A percentile compares a stretch with the other conserved stretches of the same genome.
These are phyloP conservation scores for Phytophthora boehmeriae DNA, from an alignment of 352 stramenopile species.

Conservation along the genomic window DNA sequence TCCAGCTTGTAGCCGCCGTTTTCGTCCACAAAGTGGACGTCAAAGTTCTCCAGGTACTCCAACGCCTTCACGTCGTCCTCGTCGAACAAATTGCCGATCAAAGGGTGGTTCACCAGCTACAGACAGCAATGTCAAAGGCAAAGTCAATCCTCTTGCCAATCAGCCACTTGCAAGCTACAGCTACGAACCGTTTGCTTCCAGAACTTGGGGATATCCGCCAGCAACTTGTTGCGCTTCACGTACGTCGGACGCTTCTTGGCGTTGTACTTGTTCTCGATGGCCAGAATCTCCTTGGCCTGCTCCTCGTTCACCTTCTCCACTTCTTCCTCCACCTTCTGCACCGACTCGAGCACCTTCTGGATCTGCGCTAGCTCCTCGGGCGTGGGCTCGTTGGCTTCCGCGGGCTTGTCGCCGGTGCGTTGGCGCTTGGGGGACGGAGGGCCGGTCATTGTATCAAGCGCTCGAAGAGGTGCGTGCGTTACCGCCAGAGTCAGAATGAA, in stretches of 20 bases:
- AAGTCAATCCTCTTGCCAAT: background rate
- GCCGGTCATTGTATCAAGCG: conserved; percentile 41
- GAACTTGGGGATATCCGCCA: conserved; percentile 70
- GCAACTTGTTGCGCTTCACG: conserved; percentile 68
- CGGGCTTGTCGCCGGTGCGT: conserved; percentile 60
- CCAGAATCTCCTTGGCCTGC: conserved; percentile 67
- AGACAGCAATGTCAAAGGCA: conserved; percentile 6
- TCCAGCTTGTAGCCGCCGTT: conserved; percentile 78
- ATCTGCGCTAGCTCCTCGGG: conserved; percentile 48
- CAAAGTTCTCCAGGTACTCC: conserved; percentile 54
- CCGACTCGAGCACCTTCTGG: conserved; percentile 59
- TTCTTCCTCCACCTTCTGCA: conserved; percentile 62
- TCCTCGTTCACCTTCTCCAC: conserved; percentile 71
- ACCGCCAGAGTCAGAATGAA: background rate
- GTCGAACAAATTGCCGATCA: conserved; percentile 50
- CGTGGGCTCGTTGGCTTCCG: conserved; percentile 16
- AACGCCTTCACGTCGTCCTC: conserved; percentile 63
- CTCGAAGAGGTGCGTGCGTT: background rate
- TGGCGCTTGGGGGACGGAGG: conserved; percentile 77
- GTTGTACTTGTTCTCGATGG: conserved; percentile 83
- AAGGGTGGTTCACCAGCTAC: conserved; percentile 74
- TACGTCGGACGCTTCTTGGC: conserved; percentile 64
- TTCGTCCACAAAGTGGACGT: conserved; percentile 70
- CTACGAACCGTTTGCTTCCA: conserved; percentile 79
- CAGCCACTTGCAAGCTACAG: background rate